phyloP scores from a whole-genome alignment of 257 asterid species.

The Haberlea rhodopensis region DNA sequence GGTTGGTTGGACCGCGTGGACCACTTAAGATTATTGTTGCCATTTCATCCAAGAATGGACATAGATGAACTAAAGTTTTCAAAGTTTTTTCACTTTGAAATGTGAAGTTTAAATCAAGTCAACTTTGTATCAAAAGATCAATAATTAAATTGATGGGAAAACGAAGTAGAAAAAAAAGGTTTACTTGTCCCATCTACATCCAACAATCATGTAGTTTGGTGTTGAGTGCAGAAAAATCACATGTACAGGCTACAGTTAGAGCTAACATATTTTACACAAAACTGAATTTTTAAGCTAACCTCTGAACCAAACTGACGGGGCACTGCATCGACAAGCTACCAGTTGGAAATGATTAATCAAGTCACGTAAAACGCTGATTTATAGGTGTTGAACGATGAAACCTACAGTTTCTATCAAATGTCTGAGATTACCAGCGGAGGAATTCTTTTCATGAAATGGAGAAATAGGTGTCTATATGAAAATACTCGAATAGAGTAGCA shows the following conservation, averaged over 20 bases:
- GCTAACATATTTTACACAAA: slow-evolving; percentile 46
- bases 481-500: not conserved
- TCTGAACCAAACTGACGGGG: slow-evolving; percentile 24
- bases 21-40: too few species aligned
- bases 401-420: not conserved
- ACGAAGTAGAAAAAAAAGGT: slow-evolving; percentile 14
- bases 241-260: slow-evolving; percentile 44
- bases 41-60: too few species aligned
- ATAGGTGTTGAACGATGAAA: not conserved
- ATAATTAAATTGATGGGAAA: slow-evolving; percentile 19
- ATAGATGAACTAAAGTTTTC: too few species aligned
- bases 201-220: slow-evolving; percentile 25
- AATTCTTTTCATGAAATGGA: not conserved
- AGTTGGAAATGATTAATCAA: slow-evolving; percentile 25
- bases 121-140: not conserved
- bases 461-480: not conserved
- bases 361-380: not conserved
- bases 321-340: slow-evolving; percentile 26
- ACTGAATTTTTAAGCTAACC: slow-evolving; percentile 27
- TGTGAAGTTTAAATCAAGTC: not conserved
- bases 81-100: not conserved
- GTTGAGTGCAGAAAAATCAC: slow-evolving; percentile 11
- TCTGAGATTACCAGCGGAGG: not conserved
- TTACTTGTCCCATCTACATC: slow-evolving; percentile 29
- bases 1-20: too few species aligned